Conservation (phyloP, 2,329 filamentous ascomycete genomes). For the Neonectria sp. region DNA sequence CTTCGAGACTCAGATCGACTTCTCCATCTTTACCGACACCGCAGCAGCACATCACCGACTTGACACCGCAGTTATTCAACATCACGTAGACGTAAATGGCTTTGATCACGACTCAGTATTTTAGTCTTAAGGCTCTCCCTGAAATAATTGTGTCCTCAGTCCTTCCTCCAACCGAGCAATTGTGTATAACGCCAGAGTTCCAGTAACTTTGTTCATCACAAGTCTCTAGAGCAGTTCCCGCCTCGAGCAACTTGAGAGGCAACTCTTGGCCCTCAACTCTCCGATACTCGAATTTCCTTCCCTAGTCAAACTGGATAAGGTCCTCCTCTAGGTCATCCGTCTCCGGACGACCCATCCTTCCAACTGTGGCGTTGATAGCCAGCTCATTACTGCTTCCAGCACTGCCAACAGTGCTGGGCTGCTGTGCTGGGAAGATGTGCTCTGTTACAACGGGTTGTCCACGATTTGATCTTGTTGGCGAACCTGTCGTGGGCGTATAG, state of each 20-base stretch:
- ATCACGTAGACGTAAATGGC: background rate
- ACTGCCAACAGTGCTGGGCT: background rate
- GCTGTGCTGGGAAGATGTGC: conserved; percentile 4
- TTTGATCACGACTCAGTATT: background rate
- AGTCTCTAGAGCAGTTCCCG: background rate
- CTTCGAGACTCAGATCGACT: too few relatives aligned
- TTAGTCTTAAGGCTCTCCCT: background rate
- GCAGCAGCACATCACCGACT: conserved; percentile 7
- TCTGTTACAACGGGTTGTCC: background rate
- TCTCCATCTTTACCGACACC: too few relatives aligned
- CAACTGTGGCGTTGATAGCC: conserved; percentile 1
- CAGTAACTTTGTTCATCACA: background rate
- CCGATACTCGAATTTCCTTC: background rate
- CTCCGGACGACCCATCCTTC: background rate
- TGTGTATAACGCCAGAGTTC: background rate
- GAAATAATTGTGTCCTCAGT: background rate
- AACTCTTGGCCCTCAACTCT: background rate
- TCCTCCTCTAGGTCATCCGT: background rate
- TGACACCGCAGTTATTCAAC: background rate
- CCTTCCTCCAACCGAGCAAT: background rate
- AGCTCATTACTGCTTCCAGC: conserved; percentile 6
- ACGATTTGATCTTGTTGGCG: background rate
- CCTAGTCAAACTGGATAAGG: conserved; percentile 3
- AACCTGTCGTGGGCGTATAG: conserved; percentile 1
- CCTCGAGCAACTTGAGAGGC: background rate